These are phyloP conservation scores for Colletotrichum sp. DNA, from an alignment of 2,329 filamentous ascomycete genomes.

Conservation along the genomic window DNA sequence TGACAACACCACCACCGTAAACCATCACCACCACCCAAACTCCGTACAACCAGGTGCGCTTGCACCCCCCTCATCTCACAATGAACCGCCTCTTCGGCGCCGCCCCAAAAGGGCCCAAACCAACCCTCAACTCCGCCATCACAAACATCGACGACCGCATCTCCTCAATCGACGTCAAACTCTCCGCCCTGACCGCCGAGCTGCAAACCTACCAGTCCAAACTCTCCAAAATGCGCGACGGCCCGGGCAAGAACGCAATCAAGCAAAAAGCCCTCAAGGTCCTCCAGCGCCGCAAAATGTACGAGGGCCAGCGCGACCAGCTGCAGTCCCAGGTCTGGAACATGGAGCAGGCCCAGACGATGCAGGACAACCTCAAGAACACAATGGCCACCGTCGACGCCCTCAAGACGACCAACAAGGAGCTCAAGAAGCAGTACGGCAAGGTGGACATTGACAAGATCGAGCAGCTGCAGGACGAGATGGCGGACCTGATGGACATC, in stretches of 20 bases:
- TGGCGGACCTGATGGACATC: conserved; percentile 97
- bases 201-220: conserved; percentile 87
- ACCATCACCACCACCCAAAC: background rate
- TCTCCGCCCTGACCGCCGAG: conserved; percentile 89
- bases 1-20: background rate
- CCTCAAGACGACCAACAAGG: conserved; percentile 96
- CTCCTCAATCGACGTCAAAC: conserved; percentile 90
- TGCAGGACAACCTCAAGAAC: conserved; percentile 98
- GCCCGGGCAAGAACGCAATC: conserved; percentile 89
- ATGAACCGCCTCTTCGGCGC: conserved; percentile 98
- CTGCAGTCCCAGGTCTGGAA: conserved; percentile 96
- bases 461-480: conserved; percentile 96
- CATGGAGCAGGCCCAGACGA: conserved; percentile 97
- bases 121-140: conserved; percentile 84
- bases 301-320: conserved; percentile 93
- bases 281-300: conserved; percentile 89
- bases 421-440: conserved; percentile 90
- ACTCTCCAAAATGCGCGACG: conserved; percentile 91
- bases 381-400: conserved; percentile 98
- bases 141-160: conserved; percentile 83
- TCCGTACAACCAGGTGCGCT: no score
- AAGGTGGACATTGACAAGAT: conserved; percentile 98
- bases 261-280: conserved; percentile 95
- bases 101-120: conserved; percentile 86
- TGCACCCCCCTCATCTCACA: background rate